Evolutionary conservation across 176 grass and related monocot genomes (phyloP), one percentile per base, ranked within the genome.

Genomic region (Triticum urartu): DNA sequence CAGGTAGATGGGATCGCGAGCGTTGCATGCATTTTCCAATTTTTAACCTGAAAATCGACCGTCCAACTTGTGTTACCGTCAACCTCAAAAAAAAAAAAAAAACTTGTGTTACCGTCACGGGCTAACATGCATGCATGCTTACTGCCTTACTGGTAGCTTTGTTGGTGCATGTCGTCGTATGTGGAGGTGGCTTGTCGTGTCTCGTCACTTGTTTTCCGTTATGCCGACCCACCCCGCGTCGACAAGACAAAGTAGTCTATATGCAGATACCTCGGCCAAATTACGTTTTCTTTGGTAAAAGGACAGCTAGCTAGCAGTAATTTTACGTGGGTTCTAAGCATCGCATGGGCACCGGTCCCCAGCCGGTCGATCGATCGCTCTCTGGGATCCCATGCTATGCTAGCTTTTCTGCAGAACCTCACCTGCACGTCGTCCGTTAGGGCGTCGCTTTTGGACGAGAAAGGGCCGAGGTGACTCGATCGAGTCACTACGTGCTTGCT

Each of bases 261-360:
- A 28, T 59, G 11, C 38, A 20, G 11, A 64, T 14, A 30, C 21
- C 43, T 43, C 28, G 9, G 81, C 47, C 21, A 56, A 28, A 54
- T 76, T 77, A 33, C 26, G 7, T 20, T 52, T 54, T 54, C 45
- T 32, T 11, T 2, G 22, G 40, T 47, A 13, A 32, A 76, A 32
- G 43, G 25, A 76, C 25, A 72, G 76, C 63, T 79, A 61, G 83
- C 64, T 78, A 39, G 7, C 18, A 40, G 47, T 60, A 54, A 22
- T 81, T 81, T 88, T 81, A 88, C 89, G 80, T 91, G 77, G 72
- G 52, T 64, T 85, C 73, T 85, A 91, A 85, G 86, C 86, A 85
- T 88, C 63, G 77, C 77, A 71, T 81, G 60, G 11, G 17, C 25
- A 26, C 56, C 26, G 45, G 11, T 17, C 25, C 20, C 56, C 26